Evolutionary conservation across 164 flowering plant species (phyloP).

Genomic region (Stephania japonica): DNA sequence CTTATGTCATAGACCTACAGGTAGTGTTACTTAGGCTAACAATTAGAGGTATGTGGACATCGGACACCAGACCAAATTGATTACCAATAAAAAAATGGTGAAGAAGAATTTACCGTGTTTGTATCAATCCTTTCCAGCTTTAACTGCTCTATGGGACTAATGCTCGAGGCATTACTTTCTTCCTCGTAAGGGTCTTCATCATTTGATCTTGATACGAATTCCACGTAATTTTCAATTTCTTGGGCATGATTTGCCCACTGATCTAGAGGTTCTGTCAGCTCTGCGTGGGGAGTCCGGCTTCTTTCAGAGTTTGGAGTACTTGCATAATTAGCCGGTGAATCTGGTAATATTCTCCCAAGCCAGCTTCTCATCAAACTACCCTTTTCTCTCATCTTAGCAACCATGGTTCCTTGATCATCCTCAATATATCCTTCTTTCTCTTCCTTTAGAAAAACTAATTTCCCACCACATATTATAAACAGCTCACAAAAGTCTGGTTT

Average conservation of each 20-base stretch:
- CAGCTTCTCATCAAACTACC: conserved; percentile 32
- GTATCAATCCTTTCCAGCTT: conserved; percentile 10
- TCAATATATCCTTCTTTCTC: conserved; percentile 37
- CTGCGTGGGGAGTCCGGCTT: neutral
- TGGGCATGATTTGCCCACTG: conserved; percentile 34
- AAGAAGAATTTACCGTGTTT: conserved; percentile 25
- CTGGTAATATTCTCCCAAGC: conserved; percentile 35
- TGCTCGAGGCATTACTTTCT: conserved; percentile 8
- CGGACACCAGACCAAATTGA: neutral
- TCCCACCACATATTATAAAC: conserved; percentile 47
- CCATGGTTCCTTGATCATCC: conserved; percentile 34
- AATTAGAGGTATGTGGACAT: neutral
- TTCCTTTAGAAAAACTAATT: conserved; percentile 35
- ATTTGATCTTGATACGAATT: conserved; percentile 28
- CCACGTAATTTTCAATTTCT: conserved; percentile 44
- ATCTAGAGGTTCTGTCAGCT: conserved; percentile 7
- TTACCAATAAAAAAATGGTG: neutral
- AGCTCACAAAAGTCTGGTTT: conserved; percentile 56
- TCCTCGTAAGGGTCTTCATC: conserved; percentile 18
- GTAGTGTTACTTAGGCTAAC: neutral
- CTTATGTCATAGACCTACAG: too few species aligned
- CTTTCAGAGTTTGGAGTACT: neutral
- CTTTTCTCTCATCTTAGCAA: conserved; percentile 30
- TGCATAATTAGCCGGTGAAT: conserved; percentile 1
- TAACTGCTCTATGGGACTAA: conserved; percentile 11